Evolutionary conservation across 2,329 filamentous ascomycete species (phyloP).

Genomic region (Phaeosphaeriaceae sp.): DNA sequence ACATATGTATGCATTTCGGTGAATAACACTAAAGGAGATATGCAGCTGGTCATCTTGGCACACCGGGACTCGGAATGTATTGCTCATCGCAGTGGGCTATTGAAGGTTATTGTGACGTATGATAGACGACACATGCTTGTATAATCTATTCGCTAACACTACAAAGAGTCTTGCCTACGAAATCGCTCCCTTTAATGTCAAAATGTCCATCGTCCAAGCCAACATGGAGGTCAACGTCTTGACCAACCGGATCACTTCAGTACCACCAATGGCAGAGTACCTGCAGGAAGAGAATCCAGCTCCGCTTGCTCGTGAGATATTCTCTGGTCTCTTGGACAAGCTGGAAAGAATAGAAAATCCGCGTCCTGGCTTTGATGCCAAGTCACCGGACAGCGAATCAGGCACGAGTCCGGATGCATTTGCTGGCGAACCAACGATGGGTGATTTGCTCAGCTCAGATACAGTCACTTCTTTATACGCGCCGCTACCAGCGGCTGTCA

Average conservation of each 20-base stretch:
- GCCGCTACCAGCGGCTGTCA: conserved; percentile 68
- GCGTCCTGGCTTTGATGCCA: conserved; percentile 34
- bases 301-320: conserved; percentile 82
- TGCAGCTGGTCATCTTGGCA: conserved; percentile 82
- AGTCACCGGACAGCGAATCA: conserved; percentile 39
- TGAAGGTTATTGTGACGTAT: conserved; percentile 90
- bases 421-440: conserved; percentile 46
- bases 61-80: conserved; percentile 88
- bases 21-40: conserved; percentile 15
- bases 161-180: conserved; percentile 82
- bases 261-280: conserved; percentile 76
- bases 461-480: conserved; percentile 75
- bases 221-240: conserved; percentile 90
- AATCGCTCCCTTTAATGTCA: conserved; percentile 93
- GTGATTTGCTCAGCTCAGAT: conserved; percentile 55
- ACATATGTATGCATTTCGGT: background rate
- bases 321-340: conserved; percentile 78
- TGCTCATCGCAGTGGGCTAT: conserved; percentile 93
- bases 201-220: conserved; percentile 93
- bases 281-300: conserved; percentile 74
- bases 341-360: conserved; percentile 66
- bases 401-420: conserved; percentile 35
- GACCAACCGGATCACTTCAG: conserved; percentile 85
- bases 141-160: conserved; percentile 9
- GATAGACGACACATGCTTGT: background rate